phyloP scores from a whole-genome alignment of 352 stramenopile species.

The Achlya hypogyna region DNA sequence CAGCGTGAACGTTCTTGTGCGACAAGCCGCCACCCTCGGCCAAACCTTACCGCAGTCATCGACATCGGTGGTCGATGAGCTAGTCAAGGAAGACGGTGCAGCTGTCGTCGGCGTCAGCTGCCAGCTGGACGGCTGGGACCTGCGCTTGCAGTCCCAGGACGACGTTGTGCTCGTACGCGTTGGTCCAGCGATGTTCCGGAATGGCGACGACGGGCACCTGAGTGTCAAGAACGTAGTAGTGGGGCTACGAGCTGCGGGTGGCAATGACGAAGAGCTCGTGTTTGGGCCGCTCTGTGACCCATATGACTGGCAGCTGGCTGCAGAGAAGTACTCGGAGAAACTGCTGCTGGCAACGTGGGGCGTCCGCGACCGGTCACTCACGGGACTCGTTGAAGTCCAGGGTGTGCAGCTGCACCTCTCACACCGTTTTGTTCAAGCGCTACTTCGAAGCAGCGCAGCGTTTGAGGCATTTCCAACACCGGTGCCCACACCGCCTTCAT shows the following conservation, averaged over 20 bases:
- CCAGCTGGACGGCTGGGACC: too few relatives aligned
- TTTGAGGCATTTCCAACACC: too few relatives aligned
- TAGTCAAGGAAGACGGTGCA: too few relatives aligned
- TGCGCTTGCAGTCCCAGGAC: not conserved
- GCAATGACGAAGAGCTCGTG: slow-evolving; percentile 44
- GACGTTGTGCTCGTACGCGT: slow-evolving; percentile 16
- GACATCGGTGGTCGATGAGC: too few relatives aligned
- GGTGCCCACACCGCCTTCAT: not conserved
- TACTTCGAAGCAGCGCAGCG: too few relatives aligned
- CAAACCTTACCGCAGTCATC: too few relatives aligned
- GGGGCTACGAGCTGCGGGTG: slow-evolving; percentile 26
- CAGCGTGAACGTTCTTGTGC: too few relatives aligned
- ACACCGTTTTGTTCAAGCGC: slow-evolving; percentile 31
- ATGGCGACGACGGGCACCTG: slow-evolving; percentile 29
- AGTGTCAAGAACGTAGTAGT: slow-evolving; percentile 55
- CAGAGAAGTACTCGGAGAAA: slow-evolving; percentile 67
- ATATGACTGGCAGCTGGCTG: slow-evolving; percentile 52
- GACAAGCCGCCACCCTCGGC: too few relatives aligned
- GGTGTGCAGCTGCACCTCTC: slow-evolving; percentile 60
- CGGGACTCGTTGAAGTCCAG: slow-evolving; percentile 61
- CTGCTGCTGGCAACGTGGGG: slow-evolving; percentile 51
- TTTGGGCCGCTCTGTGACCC: slow-evolving; percentile 59
- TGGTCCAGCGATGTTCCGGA: slow-evolving; percentile 30
- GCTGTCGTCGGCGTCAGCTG: too few relatives aligned
- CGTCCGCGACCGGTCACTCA: slow-evolving; percentile 23